A percentile compares a stretch with the other conserved stretches of the same genome.
These are phyloP conservation scores for Emergomyces pasteurianus DNA, from an alignment of 2,329 filamentous ascomycete species.

Conservation along the genomic window DNA sequence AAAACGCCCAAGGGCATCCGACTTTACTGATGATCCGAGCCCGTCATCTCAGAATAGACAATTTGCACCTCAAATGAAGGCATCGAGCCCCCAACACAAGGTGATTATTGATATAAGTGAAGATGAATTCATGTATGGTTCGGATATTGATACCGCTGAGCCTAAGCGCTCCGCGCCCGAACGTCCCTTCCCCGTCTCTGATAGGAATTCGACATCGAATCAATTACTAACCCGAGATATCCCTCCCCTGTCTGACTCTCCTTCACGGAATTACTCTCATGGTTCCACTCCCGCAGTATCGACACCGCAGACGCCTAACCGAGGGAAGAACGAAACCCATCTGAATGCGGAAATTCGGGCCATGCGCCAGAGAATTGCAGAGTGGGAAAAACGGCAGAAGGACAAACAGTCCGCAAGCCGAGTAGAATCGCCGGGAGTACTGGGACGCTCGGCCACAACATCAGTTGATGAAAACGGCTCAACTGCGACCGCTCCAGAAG, in stretches of 20 bases:
- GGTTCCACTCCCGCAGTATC: conserved; percentile 24
- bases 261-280: conserved; percentile 34
- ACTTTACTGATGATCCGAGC: conserved; percentile 49
- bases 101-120: conserved; percentile 83
- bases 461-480: conserved; percentile 10
- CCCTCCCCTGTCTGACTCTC: conserved; percentile 36
- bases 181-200: conserved; percentile 3
- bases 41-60: conserved; percentile 43
- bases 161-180: conserved; percentile 19
- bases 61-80: conserved; percentile 43
- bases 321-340: conserved; percentile 30
- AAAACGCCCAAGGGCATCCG: conserved; percentile 57
- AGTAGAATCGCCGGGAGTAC: conserved; percentile 23
- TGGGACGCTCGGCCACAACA: conserved; percentile 14
- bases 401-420: conserved; percentile 28
- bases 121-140: conserved; percentile 36
- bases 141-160: conserved; percentile 2
- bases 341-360: conserved; percentile 36
- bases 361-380: conserved; percentile 39
- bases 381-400: conserved; percentile 30
- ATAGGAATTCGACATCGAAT: conserved; percentile 15
- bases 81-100: conserved; percentile 40
- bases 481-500: background rate
- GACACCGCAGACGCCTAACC: conserved; percentile 26
- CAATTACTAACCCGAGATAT: conserved; percentile 32